Percentiles rank a stretch among this genome's conserved stretches.
Conservation (phyloP, 1,284 basidiomycete genomes). For the Veloboletus limbatus region DNA sequence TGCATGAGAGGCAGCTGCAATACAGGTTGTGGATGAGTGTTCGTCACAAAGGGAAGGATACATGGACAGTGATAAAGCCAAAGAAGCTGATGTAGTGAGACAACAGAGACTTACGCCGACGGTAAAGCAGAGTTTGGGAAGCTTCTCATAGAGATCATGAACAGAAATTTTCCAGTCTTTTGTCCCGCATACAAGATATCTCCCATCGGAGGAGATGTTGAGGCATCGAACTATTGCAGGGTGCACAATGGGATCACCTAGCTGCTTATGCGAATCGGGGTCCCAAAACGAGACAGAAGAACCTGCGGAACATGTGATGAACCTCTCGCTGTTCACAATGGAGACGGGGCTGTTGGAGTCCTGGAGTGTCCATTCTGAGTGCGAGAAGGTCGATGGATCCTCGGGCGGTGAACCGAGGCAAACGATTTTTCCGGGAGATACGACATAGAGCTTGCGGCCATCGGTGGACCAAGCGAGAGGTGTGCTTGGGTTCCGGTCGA, state of each 20-base stretch:
- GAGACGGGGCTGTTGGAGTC: neutral
- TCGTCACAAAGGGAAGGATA: no score
- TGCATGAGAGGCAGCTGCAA: neutral
- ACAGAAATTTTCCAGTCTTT: neutral
- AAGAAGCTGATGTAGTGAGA: neutral
- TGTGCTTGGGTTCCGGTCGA: neutral
- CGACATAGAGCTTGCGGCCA: neutral
- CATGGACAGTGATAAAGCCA: no score
- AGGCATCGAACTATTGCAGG: neutral
- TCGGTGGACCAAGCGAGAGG: neutral
- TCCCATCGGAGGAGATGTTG: neutral
- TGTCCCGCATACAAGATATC: neutral
- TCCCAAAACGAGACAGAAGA: neutral
- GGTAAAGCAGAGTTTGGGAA: neutral
- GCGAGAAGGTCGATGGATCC: neutral
- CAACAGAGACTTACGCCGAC: neutral
- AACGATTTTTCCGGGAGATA: neutral
- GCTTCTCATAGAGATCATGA: neutral
- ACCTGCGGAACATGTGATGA: neutral
- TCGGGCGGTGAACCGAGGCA: neutral
- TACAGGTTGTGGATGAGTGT: no score
- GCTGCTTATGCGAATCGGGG: neutral
- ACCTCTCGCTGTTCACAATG: neutral
- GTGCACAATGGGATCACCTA: neutral
- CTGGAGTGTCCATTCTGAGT: neutral